Evolutionary conservation across 2,329 filamentous ascomycete species (phyloP).

Genomic region (Cyphellophora attinorum): DNA sequence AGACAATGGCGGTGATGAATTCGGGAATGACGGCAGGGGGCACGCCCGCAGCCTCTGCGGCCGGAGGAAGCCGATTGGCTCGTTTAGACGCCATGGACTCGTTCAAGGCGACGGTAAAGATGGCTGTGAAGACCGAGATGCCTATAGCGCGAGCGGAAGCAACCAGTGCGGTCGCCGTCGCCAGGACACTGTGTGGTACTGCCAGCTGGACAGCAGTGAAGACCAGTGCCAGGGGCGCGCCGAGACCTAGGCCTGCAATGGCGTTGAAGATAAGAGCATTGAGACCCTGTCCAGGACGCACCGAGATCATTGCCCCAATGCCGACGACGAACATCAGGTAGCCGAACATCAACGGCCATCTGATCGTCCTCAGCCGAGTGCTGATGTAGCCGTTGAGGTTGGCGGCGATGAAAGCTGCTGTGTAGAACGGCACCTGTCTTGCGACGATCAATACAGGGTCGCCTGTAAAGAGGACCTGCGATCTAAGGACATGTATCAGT

Average conservation of each 20-base stretch:
- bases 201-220: constrained; percentile 5
- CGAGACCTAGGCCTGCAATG: constrained; percentile 5
- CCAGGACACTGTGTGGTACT: constrained; percentile 5
- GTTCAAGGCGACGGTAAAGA: constrained; percentile 2
- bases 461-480: not conserved
- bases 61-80: constrained; percentile 6
- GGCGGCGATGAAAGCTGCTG: constrained; percentile 1
- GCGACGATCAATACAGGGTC: constrained; percentile 4
- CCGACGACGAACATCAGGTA: constrained; percentile 3
- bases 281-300: constrained; percentile 3
- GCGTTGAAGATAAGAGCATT: constrained; percentile 2
- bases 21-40: constrained; percentile 5
- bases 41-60: constrained; percentile 8
- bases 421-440: constrained; percentile 1
- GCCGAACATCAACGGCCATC: constrained; percentile 3
- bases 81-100: constrained; percentile 4
- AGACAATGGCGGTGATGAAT: constrained; percentile 9
- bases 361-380: constrained; percentile 4
- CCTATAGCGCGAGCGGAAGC: constrained; percentile 4
- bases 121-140: constrained; percentile 3
- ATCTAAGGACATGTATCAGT: constrained; percentile 2
- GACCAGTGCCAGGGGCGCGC: constrained; percentile 3
- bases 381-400: constrained; percentile 2
- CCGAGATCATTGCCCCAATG: constrained; percentile 3
- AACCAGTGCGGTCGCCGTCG: constrained; percentile 5